phyloP scores from a whole-genome alignment of 805 yeast genomes.

The Candida hungchunana region DNA sequence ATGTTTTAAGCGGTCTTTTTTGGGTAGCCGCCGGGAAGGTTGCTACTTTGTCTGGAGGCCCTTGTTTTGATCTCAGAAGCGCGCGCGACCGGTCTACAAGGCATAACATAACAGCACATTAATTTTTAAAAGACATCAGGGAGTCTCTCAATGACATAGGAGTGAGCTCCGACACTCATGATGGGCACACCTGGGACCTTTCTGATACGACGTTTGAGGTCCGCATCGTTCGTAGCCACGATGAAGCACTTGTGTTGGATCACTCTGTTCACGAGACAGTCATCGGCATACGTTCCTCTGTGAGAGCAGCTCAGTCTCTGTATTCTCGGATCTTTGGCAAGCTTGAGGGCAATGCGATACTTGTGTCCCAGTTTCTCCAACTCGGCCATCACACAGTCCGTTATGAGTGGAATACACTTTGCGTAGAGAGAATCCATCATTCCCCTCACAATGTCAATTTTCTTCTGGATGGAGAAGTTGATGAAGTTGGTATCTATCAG shows the following conservation, averaged over 20 bases:
- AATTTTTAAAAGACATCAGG: slow-evolving; percentile 84
- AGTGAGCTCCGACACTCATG: slow-evolving; percentile 92
- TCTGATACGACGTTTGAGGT: slow-evolving; percentile 86
- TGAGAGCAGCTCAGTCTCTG: slow-evolving; percentile 85
- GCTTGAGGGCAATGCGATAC: slow-evolving; percentile 84
- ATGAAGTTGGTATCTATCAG: slow-evolving; percentile 95
- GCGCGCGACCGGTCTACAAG: too few species aligned
- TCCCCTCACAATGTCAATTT: slow-evolving; percentile 90
- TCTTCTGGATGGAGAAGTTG: slow-evolving; percentile 93
- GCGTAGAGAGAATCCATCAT: slow-evolving; percentile 96
- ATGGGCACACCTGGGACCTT: slow-evolving; percentile 97
- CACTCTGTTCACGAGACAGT: slow-evolving; percentile 88
- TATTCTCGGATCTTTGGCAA: slow-evolving; percentile 93
- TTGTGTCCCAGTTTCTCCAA: slow-evolving; percentile 93
- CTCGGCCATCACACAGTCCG: slow-evolving; percentile 98
- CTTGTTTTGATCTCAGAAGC: too few species aligned
- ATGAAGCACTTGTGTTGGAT: slow-evolving; percentile 95
- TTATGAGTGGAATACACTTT: slow-evolving; percentile 89
- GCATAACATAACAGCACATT: too few species aligned
- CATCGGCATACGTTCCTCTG: slow-evolving; percentile 97
- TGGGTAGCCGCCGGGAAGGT: too few species aligned
- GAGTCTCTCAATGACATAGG: slow-evolving; percentile 88
- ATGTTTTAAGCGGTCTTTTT: too few species aligned
- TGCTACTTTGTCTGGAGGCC: too few species aligned
- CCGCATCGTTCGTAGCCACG: slow-evolving; percentile 98